A percentile compares a stretch with the other conserved stretches of the same genome.
phyloP scores from a whole-genome alignment of 345 rosid genomes.

The Chamaenerion angustifolium region DNA sequence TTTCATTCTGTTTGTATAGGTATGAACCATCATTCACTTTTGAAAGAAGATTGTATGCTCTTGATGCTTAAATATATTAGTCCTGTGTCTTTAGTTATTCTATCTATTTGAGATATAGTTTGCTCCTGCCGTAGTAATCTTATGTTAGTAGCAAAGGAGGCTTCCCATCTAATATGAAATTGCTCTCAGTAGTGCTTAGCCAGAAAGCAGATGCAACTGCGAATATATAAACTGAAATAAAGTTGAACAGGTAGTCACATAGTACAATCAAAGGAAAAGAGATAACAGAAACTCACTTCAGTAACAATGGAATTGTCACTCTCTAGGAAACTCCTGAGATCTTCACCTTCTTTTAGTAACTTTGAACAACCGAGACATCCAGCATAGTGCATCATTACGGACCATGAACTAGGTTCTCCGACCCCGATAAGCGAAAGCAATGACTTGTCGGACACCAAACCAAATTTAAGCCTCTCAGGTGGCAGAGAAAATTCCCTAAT shows the following conservation, averaged over 20 bases:
- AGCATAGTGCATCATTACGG: conserved; percentile 36
- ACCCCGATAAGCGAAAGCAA: conserved; percentile 41
- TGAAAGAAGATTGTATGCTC: no score
- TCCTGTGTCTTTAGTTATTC: no score
- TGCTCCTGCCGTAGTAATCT: no score
- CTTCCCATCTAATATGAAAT: no score
- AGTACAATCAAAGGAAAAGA: conserved; percentile 2
- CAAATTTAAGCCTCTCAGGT: conserved; percentile 59
- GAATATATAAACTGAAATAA: neutral
- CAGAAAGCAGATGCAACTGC: neutral
- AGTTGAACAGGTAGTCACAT: neutral
- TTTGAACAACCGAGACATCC: conserved; percentile 71
- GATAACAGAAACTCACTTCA: conserved; percentile 34
- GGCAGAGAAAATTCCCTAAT: conserved; percentile 60
- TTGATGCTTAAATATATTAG: no score
- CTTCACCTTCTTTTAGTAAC: conserved; percentile 42
- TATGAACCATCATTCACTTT: no score
- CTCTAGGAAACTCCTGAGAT: conserved; percentile 33
- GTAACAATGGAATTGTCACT: conserved; percentile 33
- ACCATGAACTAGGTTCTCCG: conserved; percentile 49
- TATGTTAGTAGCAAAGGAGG: no score
- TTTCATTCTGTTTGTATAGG: no score
- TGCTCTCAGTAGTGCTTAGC: no score
- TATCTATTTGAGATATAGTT: no score
- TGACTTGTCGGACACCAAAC: conserved; percentile 48